Evolutionary conservation across 2,329 filamentous ascomycete genomes (phyloP).

Genomic region (Monilinia polystroma): DNA sequence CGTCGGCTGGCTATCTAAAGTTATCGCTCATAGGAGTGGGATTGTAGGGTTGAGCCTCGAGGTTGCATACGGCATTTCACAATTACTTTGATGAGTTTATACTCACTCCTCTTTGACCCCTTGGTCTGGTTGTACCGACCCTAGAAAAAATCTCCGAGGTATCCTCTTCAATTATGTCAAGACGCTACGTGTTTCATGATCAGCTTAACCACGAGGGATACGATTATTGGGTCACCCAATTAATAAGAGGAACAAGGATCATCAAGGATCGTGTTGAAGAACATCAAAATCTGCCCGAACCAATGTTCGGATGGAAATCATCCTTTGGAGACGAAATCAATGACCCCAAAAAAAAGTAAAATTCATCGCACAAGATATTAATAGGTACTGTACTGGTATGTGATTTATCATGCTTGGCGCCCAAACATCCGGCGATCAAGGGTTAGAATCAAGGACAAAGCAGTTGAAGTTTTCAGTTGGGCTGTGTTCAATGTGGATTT

Average conservation of each 20-base stretch:
- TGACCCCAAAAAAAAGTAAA: background rate
- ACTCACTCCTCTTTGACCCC: background rate
- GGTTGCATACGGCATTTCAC: background rate
- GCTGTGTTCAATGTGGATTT: background rate
- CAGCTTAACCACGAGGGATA: background rate
- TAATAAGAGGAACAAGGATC: background rate
- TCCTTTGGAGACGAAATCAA: background rate
- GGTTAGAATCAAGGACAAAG: background rate
- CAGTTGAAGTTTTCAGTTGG: background rate
- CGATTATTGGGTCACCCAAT: background rate
- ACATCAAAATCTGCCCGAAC: background rate
- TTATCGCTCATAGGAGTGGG: background rate
- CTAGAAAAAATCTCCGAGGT: background rate
- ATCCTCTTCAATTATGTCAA: background rate
- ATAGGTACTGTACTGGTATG: background rate
- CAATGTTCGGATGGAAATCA: background rate
- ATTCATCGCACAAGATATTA: background rate
- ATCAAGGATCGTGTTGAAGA: background rate
- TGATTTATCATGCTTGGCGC: background rate
- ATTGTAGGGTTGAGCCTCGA: background rate
- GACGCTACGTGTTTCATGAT: constrained; percentile 1
- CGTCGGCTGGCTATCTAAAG: background rate
- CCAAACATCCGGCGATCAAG: background rate
- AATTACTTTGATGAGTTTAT: background rate
- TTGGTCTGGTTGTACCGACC: background rate